Evolutionary conservation across 352 stramenopile genomes (phyloP).

Genomic region (Globisporangium splendens): DNA sequence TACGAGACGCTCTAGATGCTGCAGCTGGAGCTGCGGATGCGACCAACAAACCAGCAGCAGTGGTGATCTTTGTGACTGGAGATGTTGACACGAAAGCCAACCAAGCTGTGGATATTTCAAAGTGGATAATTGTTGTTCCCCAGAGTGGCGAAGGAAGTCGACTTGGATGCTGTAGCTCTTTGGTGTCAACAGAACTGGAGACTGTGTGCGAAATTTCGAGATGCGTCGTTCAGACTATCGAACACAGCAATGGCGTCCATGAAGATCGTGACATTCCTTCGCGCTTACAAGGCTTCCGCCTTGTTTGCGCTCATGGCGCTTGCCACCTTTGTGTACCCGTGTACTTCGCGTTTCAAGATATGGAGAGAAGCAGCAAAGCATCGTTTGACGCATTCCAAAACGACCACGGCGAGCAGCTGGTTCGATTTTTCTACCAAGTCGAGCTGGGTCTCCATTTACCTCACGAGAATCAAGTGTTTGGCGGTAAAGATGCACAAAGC

Average conservation of each 20-base stretch:
- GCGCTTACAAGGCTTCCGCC: too few species aligned
- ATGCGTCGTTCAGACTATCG: too few species aligned
- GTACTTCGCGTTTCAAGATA: neutral
- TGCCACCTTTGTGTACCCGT: slow-evolving; percentile 8
- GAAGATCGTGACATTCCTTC: too few species aligned
- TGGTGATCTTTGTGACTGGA: too few species aligned
- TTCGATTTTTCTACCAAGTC: neutral
- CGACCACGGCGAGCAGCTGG: neutral
- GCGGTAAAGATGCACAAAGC: neutral
- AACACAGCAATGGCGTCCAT: too few species aligned
- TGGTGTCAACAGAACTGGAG: too few species aligned
- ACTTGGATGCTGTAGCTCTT: too few species aligned
- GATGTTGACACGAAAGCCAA: too few species aligned
- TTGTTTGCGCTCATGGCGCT: neutral
- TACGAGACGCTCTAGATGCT: neutral
- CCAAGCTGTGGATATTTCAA: too few species aligned
- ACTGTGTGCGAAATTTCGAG: too few species aligned
- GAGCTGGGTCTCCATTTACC: slow-evolving; percentile 6
- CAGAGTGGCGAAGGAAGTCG: too few species aligned
- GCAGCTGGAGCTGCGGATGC: neutral
- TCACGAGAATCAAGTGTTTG: slow-evolving; percentile 6
- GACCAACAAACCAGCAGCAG: neutral
- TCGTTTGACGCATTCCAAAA: neutral
- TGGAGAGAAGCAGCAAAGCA: neutral
- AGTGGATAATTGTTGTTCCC: too few species aligned